Evolutionary conservation across 2,329 filamentous ascomycete species (phyloP), one percentile per base, ranked within the genome.

Genomic region (Saccharata proteae): DNA sequence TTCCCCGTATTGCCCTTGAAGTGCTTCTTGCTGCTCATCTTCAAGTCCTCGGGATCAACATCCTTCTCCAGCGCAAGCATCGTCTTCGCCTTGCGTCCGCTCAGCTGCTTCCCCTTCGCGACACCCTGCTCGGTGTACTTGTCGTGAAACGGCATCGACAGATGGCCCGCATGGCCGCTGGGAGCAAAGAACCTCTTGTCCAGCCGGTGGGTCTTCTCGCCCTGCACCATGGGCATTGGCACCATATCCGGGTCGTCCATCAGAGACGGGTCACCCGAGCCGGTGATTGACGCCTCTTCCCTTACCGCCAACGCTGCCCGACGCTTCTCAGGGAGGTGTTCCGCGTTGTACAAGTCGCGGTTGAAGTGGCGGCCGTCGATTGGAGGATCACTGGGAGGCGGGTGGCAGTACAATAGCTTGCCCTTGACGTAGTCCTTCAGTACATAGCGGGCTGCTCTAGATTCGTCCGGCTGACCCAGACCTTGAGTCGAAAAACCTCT

Each of bases 361-460:
- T 98, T 98, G 67, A 96, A 98, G 32, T 78, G 72, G 29, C 62
- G 61, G 1, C 74, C 64, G 43, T 94, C 80, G 22, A 80, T 72
- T 2, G 62, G 56, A 5, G 65, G 61, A 17, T 77, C 69, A 4
- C 61, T 61, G 0, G 86, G 86, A 0, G 90, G 90, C 4, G 90
- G 86, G 46, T 88, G 78, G 43, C 85, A 90, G 61, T 80, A 96
- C 5, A 96, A 70, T 0, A 98, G 71, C 60, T 94, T 96, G 40
- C 90, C 90, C 52, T 80, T 93, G 44, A 98, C 90, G 49, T 96
- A 98, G 60, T 98, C 90, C 55, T 98, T 98, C 16, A 98, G 70
- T 11, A 98, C 69, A 44, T 83, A 80, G 32, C 90, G 73, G 4
- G 88, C 85, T 5, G 90, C 90, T 45, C 90, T 73, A 2, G 85